Conservation (phyloP, 2,329 filamentous ascomycete genomes). For the Exophiala phaeomuriformis region DNA sequence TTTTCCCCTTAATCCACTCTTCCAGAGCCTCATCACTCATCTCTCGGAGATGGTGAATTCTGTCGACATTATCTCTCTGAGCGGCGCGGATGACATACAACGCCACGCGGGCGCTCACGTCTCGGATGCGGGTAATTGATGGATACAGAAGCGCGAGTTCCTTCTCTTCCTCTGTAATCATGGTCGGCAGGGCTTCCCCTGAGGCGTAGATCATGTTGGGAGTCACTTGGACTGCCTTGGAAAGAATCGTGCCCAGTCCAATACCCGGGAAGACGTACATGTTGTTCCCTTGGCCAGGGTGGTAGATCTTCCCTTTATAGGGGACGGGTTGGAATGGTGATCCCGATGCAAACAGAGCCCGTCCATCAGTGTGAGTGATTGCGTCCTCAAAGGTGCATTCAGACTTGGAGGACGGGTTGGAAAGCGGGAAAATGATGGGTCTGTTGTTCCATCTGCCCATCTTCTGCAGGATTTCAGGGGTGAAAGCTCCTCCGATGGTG, state of each 20-base stretch:
- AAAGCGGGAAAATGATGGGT: conserved; percentile 92
- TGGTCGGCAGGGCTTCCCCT: conserved; percentile 69
- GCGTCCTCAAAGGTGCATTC: conserved; percentile 97
- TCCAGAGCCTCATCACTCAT: conserved; percentile 41
- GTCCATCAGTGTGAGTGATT: conserved; percentile 81
- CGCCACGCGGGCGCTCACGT: conserved; percentile 78
- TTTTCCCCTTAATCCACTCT: conserved; percentile 42
- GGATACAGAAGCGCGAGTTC: conserved; percentile 83
- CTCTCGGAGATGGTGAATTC: conserved; percentile 39
- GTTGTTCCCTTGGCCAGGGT: conserved; percentile 72
- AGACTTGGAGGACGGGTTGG: conserved; percentile 91
- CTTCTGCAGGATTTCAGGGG: conserved; percentile 68
- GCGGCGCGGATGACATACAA: conserved; percentile 90
- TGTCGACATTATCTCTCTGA: conserved; percentile 66
- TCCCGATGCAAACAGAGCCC: conserved; percentile 86
- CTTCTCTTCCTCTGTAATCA: conserved; percentile 73
- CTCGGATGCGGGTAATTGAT: conserved; percentile 80
- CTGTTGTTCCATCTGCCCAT: conserved; percentile 59
- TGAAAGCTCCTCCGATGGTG: conserved; percentile 91
- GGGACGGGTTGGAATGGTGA: conserved; percentile 77
- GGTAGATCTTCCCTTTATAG: conserved; percentile 61
- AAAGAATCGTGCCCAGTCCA: conserved; percentile 84
- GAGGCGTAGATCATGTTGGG: conserved; percentile 97
- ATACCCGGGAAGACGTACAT: conserved; percentile 96
- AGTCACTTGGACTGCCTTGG: conserved; percentile 78